phyloP scores from a whole-genome alignment of 176 grass and related monocot genomes.

The Cymbopogon citratus region DNA sequence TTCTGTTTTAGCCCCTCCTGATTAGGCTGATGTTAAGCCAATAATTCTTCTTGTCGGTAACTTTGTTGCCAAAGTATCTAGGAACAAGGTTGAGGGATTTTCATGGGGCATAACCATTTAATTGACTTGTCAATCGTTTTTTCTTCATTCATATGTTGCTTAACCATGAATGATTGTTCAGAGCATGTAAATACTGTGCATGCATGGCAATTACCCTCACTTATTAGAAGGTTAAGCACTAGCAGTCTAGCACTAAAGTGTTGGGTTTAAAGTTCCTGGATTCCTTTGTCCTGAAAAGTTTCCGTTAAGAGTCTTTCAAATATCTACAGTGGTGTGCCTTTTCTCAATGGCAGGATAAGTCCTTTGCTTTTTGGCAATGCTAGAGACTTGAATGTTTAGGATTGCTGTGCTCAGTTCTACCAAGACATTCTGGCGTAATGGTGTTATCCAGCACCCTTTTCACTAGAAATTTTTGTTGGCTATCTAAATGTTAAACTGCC shows the following conservation, averaged over 20 bases:
- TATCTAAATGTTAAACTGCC: neutral
- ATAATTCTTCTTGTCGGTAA: neutral
- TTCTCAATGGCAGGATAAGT: neutral
- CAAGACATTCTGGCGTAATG: neutral
- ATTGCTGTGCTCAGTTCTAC: neutral
- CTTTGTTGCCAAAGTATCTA: neutral
- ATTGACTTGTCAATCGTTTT: neutral
- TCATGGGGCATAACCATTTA: neutral
- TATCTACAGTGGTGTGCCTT: neutral
- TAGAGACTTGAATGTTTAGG: neutral
- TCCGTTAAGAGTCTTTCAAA: neutral
- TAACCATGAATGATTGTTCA: neutral
- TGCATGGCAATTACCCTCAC: neutral
- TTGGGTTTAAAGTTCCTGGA: neutral
- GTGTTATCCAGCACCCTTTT: neutral
- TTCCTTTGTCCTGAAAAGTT: constrained; percentile 11
- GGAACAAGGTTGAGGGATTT: neutral
- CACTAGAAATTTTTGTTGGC: neutral
- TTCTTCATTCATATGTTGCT: neutral
- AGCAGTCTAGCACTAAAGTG: neutral
- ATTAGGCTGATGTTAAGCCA: neutral
- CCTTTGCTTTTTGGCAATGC: neutral
- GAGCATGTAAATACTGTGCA: neutral
- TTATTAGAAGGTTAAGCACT: neutral
- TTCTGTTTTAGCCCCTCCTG: neutral